Base-by-base conservation (phyloP, 768 basidiomycete species). In the Cantharellus anzutake region DNA sequence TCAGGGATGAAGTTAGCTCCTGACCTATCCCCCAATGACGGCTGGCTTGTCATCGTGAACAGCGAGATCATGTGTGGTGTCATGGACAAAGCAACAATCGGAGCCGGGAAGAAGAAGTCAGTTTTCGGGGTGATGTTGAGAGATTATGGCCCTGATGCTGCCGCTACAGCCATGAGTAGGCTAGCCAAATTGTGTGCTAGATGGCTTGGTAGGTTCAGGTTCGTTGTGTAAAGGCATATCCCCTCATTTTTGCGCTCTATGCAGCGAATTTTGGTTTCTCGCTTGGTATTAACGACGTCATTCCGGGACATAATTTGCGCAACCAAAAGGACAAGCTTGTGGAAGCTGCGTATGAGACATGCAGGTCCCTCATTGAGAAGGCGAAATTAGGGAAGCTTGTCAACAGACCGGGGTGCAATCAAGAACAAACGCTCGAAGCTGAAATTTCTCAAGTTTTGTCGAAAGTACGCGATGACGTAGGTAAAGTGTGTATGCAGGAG, bases 61-160 rank as follows among this genome's bases (percentile, higher is more conserved):
- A 91, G 87, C 67, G 93, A 99, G 71, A 90, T 99, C 65, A 99
- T 98, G 91, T 97, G 93, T 66, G 96, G 96, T 51, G 87, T 91
- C 14, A 94, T 98, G 83, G 96, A 99, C 73, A 99, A 99, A 72
- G 87, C 88, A 14, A 97, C 91, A 0, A 84, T 98, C 2, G 96
- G 96, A 59, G 86, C 89, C 65, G 96, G 96, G 58, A 99, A 99
- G 79, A 98, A 99, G 76, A 98, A 97, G 68, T 96, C 92, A 2
- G 90, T 99, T 50, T 99, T 98, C 67, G 94, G 94, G 63, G 89
- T 97, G 51, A 98, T 99, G 65, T 79, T 97, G 73, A 77, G 94
- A 60, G 96, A 99, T 71, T 98, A 96, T 69, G 96, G 96, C 3
- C 80, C 90, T 4, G 83, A 94, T 64, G 93, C 90, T 69, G 96